Percentiles rank a stretch among this genome's conserved stretches.
These are phyloP conservation scores for Amauroascus verrucosus DNA, from an alignment of 2,329 filamentous ascomycete genomes.

Conservation along the genomic window DNA sequence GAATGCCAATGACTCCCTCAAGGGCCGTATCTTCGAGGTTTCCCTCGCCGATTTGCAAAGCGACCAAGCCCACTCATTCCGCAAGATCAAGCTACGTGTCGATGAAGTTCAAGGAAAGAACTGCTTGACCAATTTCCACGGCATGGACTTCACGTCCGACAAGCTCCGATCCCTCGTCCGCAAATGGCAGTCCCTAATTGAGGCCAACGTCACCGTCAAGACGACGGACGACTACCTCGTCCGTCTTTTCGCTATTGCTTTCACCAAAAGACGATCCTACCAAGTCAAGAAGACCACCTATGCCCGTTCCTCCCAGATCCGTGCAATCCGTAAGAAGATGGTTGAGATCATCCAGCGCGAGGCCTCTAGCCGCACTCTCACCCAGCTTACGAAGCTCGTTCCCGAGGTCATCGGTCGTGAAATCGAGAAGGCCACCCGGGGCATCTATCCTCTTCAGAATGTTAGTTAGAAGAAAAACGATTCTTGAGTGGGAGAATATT, in stretches of 20 bases:
- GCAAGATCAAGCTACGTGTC: slow-evolving; percentile 97
- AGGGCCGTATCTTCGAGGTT: slow-evolving; percentile 98
- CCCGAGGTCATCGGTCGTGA: slow-evolving; percentile 98
- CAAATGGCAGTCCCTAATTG: slow-evolving; percentile 99
- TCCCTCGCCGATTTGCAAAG: slow-evolving; percentile 98
- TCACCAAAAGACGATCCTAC: slow-evolving; percentile 98
- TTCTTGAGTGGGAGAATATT: background rate
- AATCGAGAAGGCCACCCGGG: slow-evolving; percentile 98
- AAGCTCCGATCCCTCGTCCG: slow-evolving; percentile 98
- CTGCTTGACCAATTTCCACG: slow-evolving; percentile 99
- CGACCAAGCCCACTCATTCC: slow-evolving; percentile 99
- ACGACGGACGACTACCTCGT: slow-evolving; percentile 99
- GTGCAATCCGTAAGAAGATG: slow-evolving; percentile 99
- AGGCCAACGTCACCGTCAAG: slow-evolving; percentile 99
- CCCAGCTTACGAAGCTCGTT: slow-evolving; percentile 96
- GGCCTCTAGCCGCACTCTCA: slow-evolving; percentile 85
- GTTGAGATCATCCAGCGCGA: slow-evolving; percentile 96
- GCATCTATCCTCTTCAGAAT: slow-evolving; percentile 99
- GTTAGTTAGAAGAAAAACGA: slow-evolving; percentile 45
- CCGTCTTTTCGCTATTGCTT: slow-evolving; percentile 96
- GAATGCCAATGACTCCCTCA: slow-evolving; percentile 98
- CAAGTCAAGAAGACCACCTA: slow-evolving; percentile 99
- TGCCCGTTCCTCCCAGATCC: slow-evolving; percentile 91
- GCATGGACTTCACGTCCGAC: slow-evolving; percentile 99
- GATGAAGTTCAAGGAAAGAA: slow-evolving; percentile 99